phyloP scores from a whole-genome alignment of 192 early-diverging fungal species.

The Coemansia sp. region DNA sequence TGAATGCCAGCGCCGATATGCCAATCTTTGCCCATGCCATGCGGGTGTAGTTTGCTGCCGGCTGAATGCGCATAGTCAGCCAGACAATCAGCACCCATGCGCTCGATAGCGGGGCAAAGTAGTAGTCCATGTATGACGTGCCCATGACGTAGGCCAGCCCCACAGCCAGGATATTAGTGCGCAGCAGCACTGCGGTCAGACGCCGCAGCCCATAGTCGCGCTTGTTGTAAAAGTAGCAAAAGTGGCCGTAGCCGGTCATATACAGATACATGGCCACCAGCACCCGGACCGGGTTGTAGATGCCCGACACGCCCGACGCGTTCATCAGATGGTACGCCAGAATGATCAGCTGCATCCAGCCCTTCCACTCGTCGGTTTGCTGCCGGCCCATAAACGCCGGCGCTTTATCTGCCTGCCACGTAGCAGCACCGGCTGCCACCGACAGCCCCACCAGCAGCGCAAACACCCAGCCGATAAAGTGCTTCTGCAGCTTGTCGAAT shows the following conservation, averaged over 20 bases:
- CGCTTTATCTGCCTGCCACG: conserved; percentile 34
- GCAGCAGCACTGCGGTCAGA: conserved; percentile 60
- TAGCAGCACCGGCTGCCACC: conserved; percentile 45
- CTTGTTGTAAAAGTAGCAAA: conserved; percentile 69
- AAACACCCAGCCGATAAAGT: conserved; percentile 53
- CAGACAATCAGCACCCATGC: conserved; percentile 70
- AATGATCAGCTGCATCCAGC: conserved; percentile 80
- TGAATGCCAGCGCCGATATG: conserved; percentile 25
- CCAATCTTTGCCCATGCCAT: conserved; percentile 58
- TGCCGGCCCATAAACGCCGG: conserved; percentile 67
- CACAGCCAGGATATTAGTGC: conserved; percentile 68
- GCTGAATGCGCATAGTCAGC: conserved; percentile 60
- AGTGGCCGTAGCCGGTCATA: conserved; percentile 82
- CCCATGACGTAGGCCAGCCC: conserved; percentile 65
- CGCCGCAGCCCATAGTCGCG: conserved; percentile 63
- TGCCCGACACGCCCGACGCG: conserved; percentile 58
- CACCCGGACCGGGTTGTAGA: conserved; percentile 72
- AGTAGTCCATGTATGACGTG: conserved; percentile 71
- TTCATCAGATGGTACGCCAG: conserved; percentile 71
- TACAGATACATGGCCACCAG: conserved; percentile 77
- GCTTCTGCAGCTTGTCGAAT: conserved; percentile 67
- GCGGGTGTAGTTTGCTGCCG: conserved; percentile 47
- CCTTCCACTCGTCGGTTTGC: conserved; percentile 86
- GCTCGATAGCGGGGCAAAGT: conserved; percentile 73
- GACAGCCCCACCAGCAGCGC: conserved; percentile 38